A percentile compares a stretch with the other conserved stretches of the same genome.
Conservation (phyloP, 1,284 basidiomycete species). For the Amylostereum chailletii region DNA sequence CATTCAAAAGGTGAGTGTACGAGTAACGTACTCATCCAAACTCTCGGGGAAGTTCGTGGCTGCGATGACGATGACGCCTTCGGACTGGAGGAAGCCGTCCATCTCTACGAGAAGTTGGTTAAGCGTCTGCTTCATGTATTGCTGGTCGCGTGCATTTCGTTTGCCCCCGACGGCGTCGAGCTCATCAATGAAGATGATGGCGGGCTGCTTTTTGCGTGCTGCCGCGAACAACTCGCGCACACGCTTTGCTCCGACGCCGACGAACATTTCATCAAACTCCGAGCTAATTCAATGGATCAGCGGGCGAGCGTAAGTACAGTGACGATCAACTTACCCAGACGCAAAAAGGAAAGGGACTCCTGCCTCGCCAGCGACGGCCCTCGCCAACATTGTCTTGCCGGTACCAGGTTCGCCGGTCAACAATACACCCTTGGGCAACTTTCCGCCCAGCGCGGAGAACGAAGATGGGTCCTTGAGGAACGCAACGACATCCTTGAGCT, state of each 20-base stretch:
- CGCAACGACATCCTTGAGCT: conserved; percentile 88
- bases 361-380: conserved; percentile 95
- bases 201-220: conserved; percentile 91
- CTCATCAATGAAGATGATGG: conserved; percentile 93
- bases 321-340: conserved; percentile 46
- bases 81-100: conserved; percentile 87
- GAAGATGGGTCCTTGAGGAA: conserved; percentile 87
- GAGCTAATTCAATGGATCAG: conserved; percentile 42
- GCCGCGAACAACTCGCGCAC: conserved; percentile 94
- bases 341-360: conserved; percentile 90
- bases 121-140: conserved; percentile 86
- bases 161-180: conserved; percentile 92
- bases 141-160: conserved; percentile 80
- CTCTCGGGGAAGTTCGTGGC: conserved; percentile 95
- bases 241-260: conserved; percentile 92
- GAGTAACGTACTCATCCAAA: conserved; percentile 66
- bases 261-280: conserved; percentile 98
- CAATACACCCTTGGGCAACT: conserved; percentile 86
- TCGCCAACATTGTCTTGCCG: conserved; percentile 93
- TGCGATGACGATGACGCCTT: conserved; percentile 89
- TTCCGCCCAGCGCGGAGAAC: conserved; percentile 85
- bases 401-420: conserved; percentile 89
- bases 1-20: neutral
- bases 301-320: neutral
- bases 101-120: conserved; percentile 94